Conservation (phyloP, 768 basidiomycete genomes). For the Termitomyces sp. region DNA sequence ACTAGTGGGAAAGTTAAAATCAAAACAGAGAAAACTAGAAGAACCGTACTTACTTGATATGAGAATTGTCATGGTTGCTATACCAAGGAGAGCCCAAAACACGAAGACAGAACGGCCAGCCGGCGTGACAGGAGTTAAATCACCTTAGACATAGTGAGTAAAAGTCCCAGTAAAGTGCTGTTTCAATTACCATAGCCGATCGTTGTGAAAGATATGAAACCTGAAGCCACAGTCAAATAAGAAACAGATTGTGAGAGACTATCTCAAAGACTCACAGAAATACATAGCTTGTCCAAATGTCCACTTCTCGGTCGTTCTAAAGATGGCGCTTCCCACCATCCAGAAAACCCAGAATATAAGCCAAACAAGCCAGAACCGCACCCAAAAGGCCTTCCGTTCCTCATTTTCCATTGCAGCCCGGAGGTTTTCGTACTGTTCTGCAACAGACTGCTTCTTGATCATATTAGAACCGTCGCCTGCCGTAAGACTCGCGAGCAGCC, state of each 20-base stretch:
- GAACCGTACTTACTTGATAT: conserved; percentile 48
- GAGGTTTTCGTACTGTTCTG: conserved; percentile 26
- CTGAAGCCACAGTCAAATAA: conserved; percentile 24
- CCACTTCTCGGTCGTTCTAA: conserved; percentile 68
- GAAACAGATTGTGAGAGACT: neutral
- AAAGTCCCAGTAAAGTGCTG: neutral
- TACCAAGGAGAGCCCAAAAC: conserved; percentile 72
- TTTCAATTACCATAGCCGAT: conserved; percentile 52
- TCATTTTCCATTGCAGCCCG: conserved; percentile 26
- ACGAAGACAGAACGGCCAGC: conserved; percentile 74
- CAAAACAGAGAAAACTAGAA: neutral
- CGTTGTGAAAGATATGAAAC: conserved; percentile 68
- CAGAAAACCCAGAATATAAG: conserved; percentile 70
- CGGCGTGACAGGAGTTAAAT: conserved; percentile 53
- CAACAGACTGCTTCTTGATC: neutral
- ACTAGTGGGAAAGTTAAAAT: conserved; percentile 28
- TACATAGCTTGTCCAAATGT: conserved; percentile 56
- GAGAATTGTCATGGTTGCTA: conserved; percentile 70
- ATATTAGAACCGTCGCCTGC: neutral
- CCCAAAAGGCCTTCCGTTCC: conserved; percentile 50
- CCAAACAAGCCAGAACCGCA: conserved; percentile 54
- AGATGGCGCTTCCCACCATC: conserved; percentile 69
- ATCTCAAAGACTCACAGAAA: conserved; percentile 48
- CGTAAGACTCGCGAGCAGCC: neutral
- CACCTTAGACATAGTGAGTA: conserved; percentile 30